Conservation (phyloP, 2,329 filamentous ascomycete genomes). For the Pseudocercospora crystallina region DNA sequence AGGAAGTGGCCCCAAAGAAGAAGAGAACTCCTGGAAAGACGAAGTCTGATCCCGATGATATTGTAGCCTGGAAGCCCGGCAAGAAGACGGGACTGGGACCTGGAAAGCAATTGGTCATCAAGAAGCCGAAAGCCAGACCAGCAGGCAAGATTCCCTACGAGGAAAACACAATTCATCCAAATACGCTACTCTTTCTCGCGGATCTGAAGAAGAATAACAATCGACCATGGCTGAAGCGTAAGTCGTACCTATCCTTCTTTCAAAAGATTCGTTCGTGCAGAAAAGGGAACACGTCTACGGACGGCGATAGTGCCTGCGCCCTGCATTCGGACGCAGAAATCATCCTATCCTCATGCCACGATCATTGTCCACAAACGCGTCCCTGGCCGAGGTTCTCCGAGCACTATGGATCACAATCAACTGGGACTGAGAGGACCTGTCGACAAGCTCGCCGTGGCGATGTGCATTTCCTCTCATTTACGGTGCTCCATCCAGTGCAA, state of each 20-base stretch:
- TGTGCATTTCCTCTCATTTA: too few relatives aligned
- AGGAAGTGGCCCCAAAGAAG: slow-evolving; percentile 28
- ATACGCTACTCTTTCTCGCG: slow-evolving; percentile 61
- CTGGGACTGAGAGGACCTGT: too few relatives aligned
- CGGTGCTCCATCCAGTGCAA: too few relatives aligned
- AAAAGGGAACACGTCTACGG: too few relatives aligned
- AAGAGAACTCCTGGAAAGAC: slow-evolving; percentile 15
- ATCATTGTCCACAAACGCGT: too few relatives aligned
- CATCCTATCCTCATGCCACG: too few relatives aligned
- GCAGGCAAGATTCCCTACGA: slow-evolving; percentile 59
- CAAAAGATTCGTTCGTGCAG: neutral
- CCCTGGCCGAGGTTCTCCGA: too few relatives aligned
- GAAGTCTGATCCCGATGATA: slow-evolving; percentile 9
- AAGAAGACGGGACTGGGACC: slow-evolving; percentile 57
- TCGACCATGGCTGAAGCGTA: slow-evolving; percentile 64
- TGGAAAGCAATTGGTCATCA: slow-evolving; percentile 61
- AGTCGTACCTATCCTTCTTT: slow-evolving; percentile 21
- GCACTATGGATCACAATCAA: too few relatives aligned
- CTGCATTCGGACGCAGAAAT: too few relatives aligned
- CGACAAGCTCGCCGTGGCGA: too few relatives aligned
- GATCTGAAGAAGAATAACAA: slow-evolving; percentile 63
- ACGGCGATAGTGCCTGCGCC: too few relatives aligned
- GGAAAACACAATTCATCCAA: slow-evolving; percentile 61
- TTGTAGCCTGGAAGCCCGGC: slow-evolving; percentile 58
- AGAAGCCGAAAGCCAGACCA: slow-evolving; percentile 62